Evolutionary conservation across 257 asterid species (phyloP), one percentile per base, ranked within the genome.

Genomic region (Euphrasia confusa): DNA sequence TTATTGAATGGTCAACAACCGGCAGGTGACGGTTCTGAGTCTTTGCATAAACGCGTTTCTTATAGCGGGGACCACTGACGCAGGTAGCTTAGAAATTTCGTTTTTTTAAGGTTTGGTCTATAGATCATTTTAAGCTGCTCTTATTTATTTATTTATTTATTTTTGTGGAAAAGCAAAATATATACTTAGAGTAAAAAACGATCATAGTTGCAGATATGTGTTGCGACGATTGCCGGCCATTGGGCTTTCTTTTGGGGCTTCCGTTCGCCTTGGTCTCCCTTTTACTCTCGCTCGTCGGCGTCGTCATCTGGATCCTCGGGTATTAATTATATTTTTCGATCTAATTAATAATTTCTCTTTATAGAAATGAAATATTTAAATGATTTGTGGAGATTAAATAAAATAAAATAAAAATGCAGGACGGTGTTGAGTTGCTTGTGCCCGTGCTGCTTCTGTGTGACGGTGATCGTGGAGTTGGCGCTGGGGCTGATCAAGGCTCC

Each of bases 381-480:
- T 21, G 24, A 21, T 21, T 21, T 0, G 24, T 21, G 1, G 0
- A 21, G 24, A 30, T 2, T 3, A 17, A 6, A 44, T 21, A 8
- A n/a, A 35, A 4, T 72, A 78, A 30, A 30, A 30, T 30, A 3
- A 5, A 30, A 30, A 30, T 30, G 33, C 89, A 88, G 96, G 76
- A 81, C 73, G 3, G 0, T 17, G 56, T 55, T 88, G 83, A 81
- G 86, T 72, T 85, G 90, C 65, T 12, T 88, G 74, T 88, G 96
- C 27, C 96, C 96, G 8, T 88, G 95, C 47, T 85, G 92, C 79
- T 56, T 83, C 58, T 86, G 95, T 55, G 92, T 83, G 68, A 85
- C 89, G 65, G 83, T 77, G 60, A 47, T 88, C 4, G 85, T 85
- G 4, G 95, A 88, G 67, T 18, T 83, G 60, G 96, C 95, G 0